A percentile compares a stretch with the other conserved stretches of the same genome.
Conservation (phyloP, 2,329 filamentous ascomycete genomes). For the Phialocephala subalpina region DNA sequence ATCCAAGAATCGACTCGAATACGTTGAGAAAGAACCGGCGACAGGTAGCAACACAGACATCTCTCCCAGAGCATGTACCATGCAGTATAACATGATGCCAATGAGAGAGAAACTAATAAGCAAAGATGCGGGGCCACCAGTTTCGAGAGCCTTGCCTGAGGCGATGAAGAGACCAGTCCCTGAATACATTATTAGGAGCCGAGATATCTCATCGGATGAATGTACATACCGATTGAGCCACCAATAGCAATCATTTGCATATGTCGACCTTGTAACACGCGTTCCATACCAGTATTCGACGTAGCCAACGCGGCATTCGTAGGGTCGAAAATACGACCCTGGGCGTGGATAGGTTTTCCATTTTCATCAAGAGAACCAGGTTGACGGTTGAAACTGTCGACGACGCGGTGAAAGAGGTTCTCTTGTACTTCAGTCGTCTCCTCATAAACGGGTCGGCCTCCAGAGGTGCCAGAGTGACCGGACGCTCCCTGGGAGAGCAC, state of each 20-base stretch:
- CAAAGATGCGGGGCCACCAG: constrained; percentile 80
- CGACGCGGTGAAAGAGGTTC: constrained; percentile 29
- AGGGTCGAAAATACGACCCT: constrained; percentile 61
- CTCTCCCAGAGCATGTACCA: constrained; percentile 90
- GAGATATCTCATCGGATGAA: neutral
- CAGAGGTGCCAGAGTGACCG: constrained; percentile 30
- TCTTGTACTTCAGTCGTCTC: constrained; percentile 32
- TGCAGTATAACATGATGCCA: constrained; percentile 89
- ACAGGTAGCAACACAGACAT: constrained; percentile 91
- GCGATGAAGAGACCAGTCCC: constrained; percentile 88
- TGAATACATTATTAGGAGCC: constrained; percentile 41
- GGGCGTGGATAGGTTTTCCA: constrained; percentile 44
- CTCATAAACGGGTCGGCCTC: constrained; percentile 37
- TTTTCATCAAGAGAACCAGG: constrained; percentile 56
- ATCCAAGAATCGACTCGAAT: constrained; percentile 90
- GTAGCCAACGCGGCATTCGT: constrained; percentile 69
- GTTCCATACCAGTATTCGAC: constrained; percentile 76
- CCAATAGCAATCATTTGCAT: constrained; percentile 98
- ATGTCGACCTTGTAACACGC: constrained; percentile 84
- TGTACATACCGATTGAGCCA: constrained; percentile 76
- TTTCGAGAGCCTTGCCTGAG: constrained; percentile 74
- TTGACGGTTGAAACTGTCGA: constrained; percentile 42
- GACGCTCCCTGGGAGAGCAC: neutral
- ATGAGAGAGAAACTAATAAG: constrained; percentile 82
- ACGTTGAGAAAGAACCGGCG: constrained; percentile 90